Conservation (phyloP, 1,284 basidiomycete species). For the Retiboletus flavoniger region DNA sequence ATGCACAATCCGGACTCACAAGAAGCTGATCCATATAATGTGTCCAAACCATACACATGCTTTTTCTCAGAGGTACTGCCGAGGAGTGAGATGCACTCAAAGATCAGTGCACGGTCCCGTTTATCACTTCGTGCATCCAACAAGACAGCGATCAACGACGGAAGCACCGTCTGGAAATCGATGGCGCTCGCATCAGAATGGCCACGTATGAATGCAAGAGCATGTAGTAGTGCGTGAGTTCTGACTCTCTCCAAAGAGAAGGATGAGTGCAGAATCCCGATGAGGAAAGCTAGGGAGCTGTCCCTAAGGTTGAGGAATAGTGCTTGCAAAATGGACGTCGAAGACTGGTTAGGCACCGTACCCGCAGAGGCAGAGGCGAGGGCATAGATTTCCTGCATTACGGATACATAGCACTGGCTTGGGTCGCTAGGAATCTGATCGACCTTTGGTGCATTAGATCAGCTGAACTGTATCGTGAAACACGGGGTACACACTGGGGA, state of each 20-base stretch:
- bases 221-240: conserved; percentile 57
- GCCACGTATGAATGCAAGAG: conserved; percentile 78
- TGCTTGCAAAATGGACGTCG: conserved; percentile 56
- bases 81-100: conserved; percentile 61
- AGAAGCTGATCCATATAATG: conserved; percentile 72
- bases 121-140: conserved; percentile 53
- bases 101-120: conserved; percentile 64
- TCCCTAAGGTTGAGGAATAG: conserved; percentile 72
- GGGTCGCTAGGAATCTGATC: conserved; percentile 22
- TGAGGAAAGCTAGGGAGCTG: conserved; percentile 81
- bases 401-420: conserved; percentile 47
- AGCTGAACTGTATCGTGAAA: neutral
- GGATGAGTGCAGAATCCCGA: conserved; percentile 55
- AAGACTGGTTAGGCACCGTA: conserved; percentile 43
- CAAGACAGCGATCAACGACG: conserved; percentile 70
- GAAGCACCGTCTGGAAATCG: conserved; percentile 88
- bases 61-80: conserved; percentile 42
- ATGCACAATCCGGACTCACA: conserved; percentile 41
- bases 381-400: conserved; percentile 62
- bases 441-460: conserved; percentile 7
- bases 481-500: conserved; percentile 9
- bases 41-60: conserved; percentile 79
- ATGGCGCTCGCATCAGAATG: conserved; percentile 57
- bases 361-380: conserved; percentile 54
- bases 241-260: conserved; percentile 36